phyloP scores from a whole-genome alignment of 2,329 filamentous ascomycete genomes.

The Xylaria sp. region DNA sequence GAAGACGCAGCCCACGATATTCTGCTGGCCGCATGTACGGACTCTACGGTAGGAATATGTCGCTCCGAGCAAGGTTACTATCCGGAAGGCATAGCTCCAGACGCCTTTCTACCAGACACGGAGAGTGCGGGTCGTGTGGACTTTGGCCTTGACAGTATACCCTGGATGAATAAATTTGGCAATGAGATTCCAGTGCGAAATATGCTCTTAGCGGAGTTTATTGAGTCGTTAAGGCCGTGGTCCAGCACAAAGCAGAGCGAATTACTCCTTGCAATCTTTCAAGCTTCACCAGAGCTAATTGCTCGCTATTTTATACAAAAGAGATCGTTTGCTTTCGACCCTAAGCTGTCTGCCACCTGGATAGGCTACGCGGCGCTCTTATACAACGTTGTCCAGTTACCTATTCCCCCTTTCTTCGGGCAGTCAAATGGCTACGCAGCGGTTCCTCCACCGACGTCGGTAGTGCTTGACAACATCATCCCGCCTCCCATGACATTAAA shows the following conservation, averaged over 20 bases:
- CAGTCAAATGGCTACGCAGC: conserved; percentile 69
- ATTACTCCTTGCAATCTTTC: conserved; percentile 82
- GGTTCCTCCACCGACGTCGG: conserved; percentile 79
- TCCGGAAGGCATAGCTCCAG: conserved; percentile 73
- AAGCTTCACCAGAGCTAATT: conserved; percentile 83
- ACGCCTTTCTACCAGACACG: conserved; percentile 52
- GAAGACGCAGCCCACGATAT: conserved; percentile 79
- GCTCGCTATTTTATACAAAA: conserved; percentile 88
- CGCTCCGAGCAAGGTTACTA: conserved; percentile 86
- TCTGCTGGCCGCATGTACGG: conserved; percentile 79
- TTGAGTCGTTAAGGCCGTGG: conserved; percentile 84
- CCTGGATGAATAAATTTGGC: conserved; percentile 75
- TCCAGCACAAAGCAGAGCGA: conserved; percentile 83
- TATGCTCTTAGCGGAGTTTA: conserved; percentile 79
- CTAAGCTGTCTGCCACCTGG: conserved; percentile 93
- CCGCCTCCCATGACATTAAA: conserved; percentile 85
- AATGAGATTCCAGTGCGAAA: conserved; percentile 81
- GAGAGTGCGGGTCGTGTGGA: conserved; percentile 64
- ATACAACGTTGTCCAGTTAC: conserved; percentile 81
- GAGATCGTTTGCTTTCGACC: conserved; percentile 85
- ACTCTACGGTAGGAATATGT: conserved; percentile 76
- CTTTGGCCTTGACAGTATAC: conserved; percentile 74
- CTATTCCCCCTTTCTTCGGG: conserved; percentile 78
- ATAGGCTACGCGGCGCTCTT: conserved; percentile 92
- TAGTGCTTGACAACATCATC: conserved; percentile 86